These are phyloP conservation scores for Meyerozyma sp. DNA, from an alignment of 1,139 yeast species.

Conservation along the genomic window DNA sequence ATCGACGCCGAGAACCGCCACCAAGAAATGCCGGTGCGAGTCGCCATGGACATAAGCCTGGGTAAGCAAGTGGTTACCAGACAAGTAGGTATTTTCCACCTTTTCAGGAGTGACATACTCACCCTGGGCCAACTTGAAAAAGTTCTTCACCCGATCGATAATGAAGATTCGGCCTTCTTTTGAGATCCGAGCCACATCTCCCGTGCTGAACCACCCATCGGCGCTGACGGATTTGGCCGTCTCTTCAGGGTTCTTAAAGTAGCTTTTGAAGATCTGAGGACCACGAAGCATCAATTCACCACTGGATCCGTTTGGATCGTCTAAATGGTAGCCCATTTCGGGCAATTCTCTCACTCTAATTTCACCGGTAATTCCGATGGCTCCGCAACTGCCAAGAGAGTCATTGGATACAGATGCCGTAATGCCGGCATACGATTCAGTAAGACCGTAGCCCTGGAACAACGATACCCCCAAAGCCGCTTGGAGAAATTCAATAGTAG, in stretches of 20 bases:
- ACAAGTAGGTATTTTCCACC: conserved; percentile 59
- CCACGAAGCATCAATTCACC: conserved; percentile 62
- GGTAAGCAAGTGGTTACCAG: conserved; percentile 13
- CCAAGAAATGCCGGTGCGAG: conserved; percentile 24
- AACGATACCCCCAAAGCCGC: conserved; percentile 57
- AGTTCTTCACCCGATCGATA: conserved; percentile 74
- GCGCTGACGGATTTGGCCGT: conserved; percentile 48
- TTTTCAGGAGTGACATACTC: conserved; percentile 79
- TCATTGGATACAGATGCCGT: conserved; percentile 37
- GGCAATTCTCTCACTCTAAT: conserved; percentile 62
- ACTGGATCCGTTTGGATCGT: conserved; percentile 23
- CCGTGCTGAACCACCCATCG: conserved; percentile 76
- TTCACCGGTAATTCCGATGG: conserved; percentile 49
- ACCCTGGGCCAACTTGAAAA: conserved; percentile 77
- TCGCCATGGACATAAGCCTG: conserved; percentile 27
- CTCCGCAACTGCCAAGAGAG: conserved; percentile 61
- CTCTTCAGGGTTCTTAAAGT: conserved; percentile 54
- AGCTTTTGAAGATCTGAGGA: conserved; percentile 56
- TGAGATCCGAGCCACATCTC: conserved; percentile 60
- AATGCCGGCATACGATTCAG: conserved; percentile 69
- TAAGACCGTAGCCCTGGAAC: conserved; percentile 72
- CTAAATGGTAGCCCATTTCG: conserved; percentile 54
- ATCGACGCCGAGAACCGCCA: conserved; percentile 39
- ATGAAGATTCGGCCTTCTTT: conserved; percentile 54
- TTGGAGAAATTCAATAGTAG: conserved; percentile 55